Conservation (phyloP, 2,329 filamentous ascomycete species). For the Blastomyces silverae region DNA sequence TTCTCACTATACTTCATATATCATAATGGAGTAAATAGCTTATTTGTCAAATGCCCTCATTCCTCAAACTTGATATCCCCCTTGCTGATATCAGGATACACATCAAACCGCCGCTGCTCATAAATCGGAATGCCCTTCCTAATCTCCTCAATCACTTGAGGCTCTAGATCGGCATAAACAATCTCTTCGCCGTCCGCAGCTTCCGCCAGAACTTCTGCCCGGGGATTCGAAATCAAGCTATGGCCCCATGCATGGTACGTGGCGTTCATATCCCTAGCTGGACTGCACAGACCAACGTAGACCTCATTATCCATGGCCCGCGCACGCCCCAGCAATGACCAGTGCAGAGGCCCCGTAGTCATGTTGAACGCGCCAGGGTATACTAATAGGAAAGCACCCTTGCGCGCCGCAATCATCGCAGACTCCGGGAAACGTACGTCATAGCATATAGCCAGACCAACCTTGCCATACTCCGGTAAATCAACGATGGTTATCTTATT, state of each 20-base stretch:
- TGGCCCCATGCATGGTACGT: slow-evolving; percentile 89
- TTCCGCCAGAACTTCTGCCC: slow-evolving; percentile 73
- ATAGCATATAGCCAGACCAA: slow-evolving; percentile 92
- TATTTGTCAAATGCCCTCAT: slow-evolving; percentile 15
- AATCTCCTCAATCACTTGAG: slow-evolving; percentile 62
- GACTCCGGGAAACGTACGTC: slow-evolving; percentile 95
- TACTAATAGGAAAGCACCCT: slow-evolving; percentile 77
- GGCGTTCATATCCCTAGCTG: slow-evolving; percentile 69
- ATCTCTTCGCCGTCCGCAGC: slow-evolving; percentile 71
- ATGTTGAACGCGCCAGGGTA: slow-evolving; percentile 98
- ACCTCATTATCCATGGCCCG: slow-evolving; percentile 90
- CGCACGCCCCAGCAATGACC: slow-evolving; percentile 73
- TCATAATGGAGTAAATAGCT: background rate
- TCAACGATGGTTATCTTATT: slow-evolving; percentile 80
- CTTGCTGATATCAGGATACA: slow-evolving; percentile 82
- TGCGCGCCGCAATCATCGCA: slow-evolving; percentile 77
- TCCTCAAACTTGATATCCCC: slow-evolving; percentile 45
- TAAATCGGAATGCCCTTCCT: slow-evolving; percentile 78
- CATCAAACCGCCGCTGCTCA: slow-evolving; percentile 82
- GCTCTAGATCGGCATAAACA: slow-evolving; percentile 64
- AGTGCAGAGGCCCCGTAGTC: slow-evolving; percentile 87
- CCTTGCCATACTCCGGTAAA: slow-evolving; percentile 77
- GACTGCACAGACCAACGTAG: slow-evolving; percentile 88
- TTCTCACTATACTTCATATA: background rate
- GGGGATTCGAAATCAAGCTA: slow-evolving; percentile 78